Evolutionary conservation across 148 eudicot species (phyloP), one percentile per base, ranked within the genome.

Genomic region (Amaranthus hypochondriacus): DNA sequence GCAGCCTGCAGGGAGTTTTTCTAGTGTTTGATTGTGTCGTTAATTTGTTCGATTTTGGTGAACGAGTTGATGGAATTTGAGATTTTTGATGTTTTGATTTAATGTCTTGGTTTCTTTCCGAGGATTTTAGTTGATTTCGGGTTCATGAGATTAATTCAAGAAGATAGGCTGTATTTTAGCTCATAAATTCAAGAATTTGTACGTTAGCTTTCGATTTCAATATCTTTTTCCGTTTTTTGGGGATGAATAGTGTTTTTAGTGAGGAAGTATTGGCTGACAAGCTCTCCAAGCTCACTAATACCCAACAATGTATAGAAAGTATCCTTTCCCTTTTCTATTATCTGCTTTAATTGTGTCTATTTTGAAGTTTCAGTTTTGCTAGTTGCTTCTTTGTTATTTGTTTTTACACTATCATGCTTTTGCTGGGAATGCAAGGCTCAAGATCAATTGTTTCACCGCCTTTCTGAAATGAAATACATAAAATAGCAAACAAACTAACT

Each of bases 291-390:
- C 96, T 93, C 81, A 89, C 89, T 75, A 88, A 79, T 79, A 84
- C 91, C 59, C 98, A 93, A 77, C 98, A 93, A 78, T 90, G 96
- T 56, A 93, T 93, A 39, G 98, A 93, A 77, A 90, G 98, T 93
- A 93, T 90, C 92, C 93, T 90, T 64, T 51, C 44, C 18, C 21
- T 53, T 50, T 49, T 69, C 9, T 66, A 11, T 58, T 21, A 4
- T 10, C 18, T 62, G 4, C 9, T 3, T 56, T 62, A 8, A 2
- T 68, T 68, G 39, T 14, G 50, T 54, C 7, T 56, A 7, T 42
- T 66, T 53, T 53, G 59, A 53, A 28, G 48, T 12, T 65, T 65
- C 10, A 14, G 3, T 65, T 28, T 63, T 61, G 18, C 48, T 5
- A 66, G 2, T 4, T 66, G 10, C 44, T 76, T 55, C 68, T 76